phyloP scores from a whole-genome alignment of 1,284 basidiomycete species.

The Moniliophthora roreri region DNA sequence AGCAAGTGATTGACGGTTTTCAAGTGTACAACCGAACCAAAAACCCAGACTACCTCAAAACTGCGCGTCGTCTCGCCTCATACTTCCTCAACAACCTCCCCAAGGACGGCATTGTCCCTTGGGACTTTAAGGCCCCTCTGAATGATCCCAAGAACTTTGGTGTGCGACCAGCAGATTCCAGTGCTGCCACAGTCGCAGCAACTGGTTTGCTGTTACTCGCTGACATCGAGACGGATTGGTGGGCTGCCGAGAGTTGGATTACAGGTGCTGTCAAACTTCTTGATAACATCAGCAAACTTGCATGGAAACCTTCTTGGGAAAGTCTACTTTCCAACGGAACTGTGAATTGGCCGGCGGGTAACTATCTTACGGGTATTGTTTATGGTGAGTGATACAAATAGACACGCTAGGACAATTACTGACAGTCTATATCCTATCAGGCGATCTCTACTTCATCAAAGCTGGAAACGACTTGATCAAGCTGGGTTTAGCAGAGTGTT shows the following conservation, averaged over 20 bases:
- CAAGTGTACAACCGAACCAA: slow-evolving; percentile 60
- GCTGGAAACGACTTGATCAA: slow-evolving; percentile 42
- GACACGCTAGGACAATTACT: background rate
- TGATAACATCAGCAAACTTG: slow-evolving; percentile 46
- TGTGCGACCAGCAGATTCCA: slow-evolving; percentile 57
- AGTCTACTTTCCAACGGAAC: slow-evolving; percentile 68
- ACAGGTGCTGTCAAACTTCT: slow-evolving; percentile 56
- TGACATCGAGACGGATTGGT: slow-evolving; percentile 41
- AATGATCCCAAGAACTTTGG: slow-evolving; percentile 37
- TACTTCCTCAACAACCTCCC: slow-evolving; percentile 63
- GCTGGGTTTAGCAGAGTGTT: slow-evolving; percentile 35
- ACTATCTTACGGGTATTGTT: slow-evolving; percentile 61
- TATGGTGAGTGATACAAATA: slow-evolving; percentile 44
- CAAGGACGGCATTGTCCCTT: slow-evolving; percentile 58
- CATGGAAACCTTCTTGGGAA: slow-evolving; percentile 59
- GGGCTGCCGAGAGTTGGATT: slow-evolving; percentile 42
- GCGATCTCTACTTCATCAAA: slow-evolving; percentile 46
- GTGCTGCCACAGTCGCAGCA: slow-evolving; percentile 61
- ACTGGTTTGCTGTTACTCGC: slow-evolving; percentile 60
- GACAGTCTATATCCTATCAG: slow-evolving; percentile 20
- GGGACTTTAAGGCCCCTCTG: slow-evolving; percentile 71
- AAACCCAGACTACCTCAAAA: slow-evolving; percentile 52
- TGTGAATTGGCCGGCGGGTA: slow-evolving; percentile 55
- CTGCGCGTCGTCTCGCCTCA: slow-evolving; percentile 53
- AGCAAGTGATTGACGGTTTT: slow-evolving; percentile 4